These are phyloP conservation scores for Begonia loranthoides DNA, from an alignment of 306 rosid species.

Conservation along the genomic window DNA sequence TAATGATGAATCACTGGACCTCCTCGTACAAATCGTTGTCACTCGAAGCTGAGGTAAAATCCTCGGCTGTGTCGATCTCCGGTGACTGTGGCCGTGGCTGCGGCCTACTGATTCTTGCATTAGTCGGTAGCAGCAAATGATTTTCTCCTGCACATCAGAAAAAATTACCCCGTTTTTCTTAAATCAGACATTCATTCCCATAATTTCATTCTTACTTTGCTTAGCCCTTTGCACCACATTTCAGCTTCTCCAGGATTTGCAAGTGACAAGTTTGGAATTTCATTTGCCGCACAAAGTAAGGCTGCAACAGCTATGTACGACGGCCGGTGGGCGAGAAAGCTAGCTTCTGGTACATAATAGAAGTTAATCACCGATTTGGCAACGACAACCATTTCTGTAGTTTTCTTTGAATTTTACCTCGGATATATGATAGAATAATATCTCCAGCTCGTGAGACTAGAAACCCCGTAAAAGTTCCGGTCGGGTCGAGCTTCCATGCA, in stretches of 20 bases:
- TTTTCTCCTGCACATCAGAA: slow-evolving; percentile 55
- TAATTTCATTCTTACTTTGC: slow-evolving; percentile 48
- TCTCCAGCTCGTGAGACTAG: slow-evolving; percentile 69
- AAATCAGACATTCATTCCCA: neutral
- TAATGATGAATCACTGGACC: slow-evolving; percentile 38
- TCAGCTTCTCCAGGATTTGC: slow-evolving; percentile 74
- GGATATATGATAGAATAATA: slow-evolving; percentile 60
- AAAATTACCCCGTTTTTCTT: neutral
- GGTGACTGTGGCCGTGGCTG: slow-evolving; percentile 21
- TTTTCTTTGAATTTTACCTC: slow-evolving; percentile 26
- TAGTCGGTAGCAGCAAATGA: slow-evolving; percentile 52
- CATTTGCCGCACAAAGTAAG: slow-evolving; percentile 70
- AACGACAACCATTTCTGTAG: neutral
- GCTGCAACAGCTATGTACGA: slow-evolving; percentile 96
- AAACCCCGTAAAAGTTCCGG: slow-evolving; percentile 42
- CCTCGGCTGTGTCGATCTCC: slow-evolving; percentile 23
- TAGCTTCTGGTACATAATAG: slow-evolving; percentile 41
- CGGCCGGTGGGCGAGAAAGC: slow-evolving; percentile 83
- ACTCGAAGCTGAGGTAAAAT: slow-evolving; percentile 68
- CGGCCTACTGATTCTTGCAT: slow-evolving; percentile 48
- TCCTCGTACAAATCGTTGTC: slow-evolving; percentile 28
- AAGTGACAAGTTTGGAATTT: slow-evolving; percentile 66
- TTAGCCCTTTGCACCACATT: slow-evolving; percentile 87
- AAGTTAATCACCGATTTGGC: too few species aligned
- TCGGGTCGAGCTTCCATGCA: slow-evolving; percentile 73